phyloP scores from a whole-genome alignment of 2,329 filamentous ascomycete species.

The Aureobasidium sp. region DNA sequence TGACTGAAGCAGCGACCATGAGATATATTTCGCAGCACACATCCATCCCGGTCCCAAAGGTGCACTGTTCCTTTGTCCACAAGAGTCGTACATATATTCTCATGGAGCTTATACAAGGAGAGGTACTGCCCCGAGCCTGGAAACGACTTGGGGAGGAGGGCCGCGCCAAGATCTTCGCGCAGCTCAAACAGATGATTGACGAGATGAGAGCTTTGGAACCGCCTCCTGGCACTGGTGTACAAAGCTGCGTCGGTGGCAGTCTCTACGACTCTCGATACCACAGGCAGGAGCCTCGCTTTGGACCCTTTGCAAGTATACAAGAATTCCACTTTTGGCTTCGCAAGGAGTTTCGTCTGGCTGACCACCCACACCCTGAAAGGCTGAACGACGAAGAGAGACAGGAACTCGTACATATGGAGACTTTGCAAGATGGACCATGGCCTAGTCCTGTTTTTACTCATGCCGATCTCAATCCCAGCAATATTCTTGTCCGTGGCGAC shows the following conservation, averaged over 20 bases:
- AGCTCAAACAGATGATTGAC: neutral
- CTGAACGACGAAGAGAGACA: neutral
- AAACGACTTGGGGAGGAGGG: neutral
- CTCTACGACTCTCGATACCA: neutral
- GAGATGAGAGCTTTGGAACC: neutral
- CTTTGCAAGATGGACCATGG: constrained; percentile 5
- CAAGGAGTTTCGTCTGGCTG: neutral
- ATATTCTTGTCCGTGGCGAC: constrained; percentile 38
- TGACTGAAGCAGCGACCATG: constrained; percentile 36
- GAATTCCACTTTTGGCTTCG: constrained; percentile 8
- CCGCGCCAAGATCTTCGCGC: neutral
- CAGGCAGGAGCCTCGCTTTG: neutral
- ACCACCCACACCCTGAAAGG: neutral
- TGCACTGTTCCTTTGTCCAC: constrained; percentile 39
- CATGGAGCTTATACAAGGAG: constrained; percentile 30
- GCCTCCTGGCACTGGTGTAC: neutral
- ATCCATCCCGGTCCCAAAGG: constrained; percentile 39
- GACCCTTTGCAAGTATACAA: neutral
- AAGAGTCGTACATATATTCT: constrained; percentile 38
- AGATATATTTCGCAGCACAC: constrained; percentile 36
- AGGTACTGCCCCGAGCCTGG: neutral
- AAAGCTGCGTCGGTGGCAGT: neutral
- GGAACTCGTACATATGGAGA: neutral
- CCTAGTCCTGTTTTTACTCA: constrained; percentile 40
- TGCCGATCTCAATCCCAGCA: constrained; percentile 42